Base-by-base conservation (phyloP, 1,284 basidiomycete genomes). In the Rhodotorula sp. region DNA sequence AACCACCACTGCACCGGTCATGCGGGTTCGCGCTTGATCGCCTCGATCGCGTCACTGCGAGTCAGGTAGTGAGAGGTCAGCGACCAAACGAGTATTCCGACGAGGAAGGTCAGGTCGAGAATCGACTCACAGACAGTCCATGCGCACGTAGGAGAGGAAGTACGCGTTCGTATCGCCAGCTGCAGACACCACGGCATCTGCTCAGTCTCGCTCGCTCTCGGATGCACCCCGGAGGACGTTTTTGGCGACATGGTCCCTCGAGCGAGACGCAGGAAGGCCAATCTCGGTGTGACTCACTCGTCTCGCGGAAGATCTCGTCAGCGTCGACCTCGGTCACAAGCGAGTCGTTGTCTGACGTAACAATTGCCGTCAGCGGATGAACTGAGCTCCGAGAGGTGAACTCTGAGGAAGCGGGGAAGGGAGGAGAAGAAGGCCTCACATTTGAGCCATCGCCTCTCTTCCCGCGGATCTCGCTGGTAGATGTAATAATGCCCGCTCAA, bases 391-490 rank as follows among this genome's bases (percentile, higher is more conserved):
- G n/a, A n/a, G n/a, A n/a, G n/a, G n/a, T n/a, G n/a, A 3, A 3
- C 2, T n/a, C 8, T 12, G 8, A 23, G 21, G 39, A 4, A 34
- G 29, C 26, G 12, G 2, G 12, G 16, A 7, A 21, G 29, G 29
- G 29, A 1, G 6, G 10, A 68, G 7, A 21, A 43, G 39, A 43
- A 1, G 6, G 10, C 65, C 71, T 59, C 29, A 72, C 75, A 97
- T 82, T 96, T 97, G 86, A 94, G 93, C 92, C 93, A 97, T 62
- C 87, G 86, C 71, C 94, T 89, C 10, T 89, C 87, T 23, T 87
- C 82, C 46, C 87, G 85, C 31, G 93, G 83, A 79, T 92, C 86
- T 58, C 92, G 86, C 69, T 91, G 91, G 79, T 92, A 92, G 82
- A 94, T 91, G 83, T 91, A 93, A 80, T 93, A 92, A 81, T 94